Conservation (phyloP, 1,284 basidiomycete genomes). For the Cutaneotrichosporon sp. region DNA sequence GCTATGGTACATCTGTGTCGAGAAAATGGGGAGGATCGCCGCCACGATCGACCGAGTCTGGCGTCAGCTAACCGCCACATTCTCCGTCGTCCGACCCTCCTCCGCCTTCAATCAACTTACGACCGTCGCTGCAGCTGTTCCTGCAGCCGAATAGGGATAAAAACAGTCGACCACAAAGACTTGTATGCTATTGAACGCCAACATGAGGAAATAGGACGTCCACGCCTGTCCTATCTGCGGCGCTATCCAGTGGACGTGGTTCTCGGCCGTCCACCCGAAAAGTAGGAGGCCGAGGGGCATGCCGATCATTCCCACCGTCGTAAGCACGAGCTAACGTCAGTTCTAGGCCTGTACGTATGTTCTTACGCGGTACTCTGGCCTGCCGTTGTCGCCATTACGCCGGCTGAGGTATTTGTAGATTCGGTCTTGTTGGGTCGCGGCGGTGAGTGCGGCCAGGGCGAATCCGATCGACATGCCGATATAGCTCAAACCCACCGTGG, state of each 20-base stretch:
- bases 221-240: slow-evolving; percentile 41
- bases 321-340: slow-evolving; percentile 40
- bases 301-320: slow-evolving; percentile 50
- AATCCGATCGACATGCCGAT: slow-evolving; percentile 49
- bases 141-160: slow-evolving; percentile 51
- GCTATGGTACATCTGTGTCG: slow-evolving; percentile 46
- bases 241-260: slow-evolving; percentile 45
- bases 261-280: slow-evolving; percentile 47
- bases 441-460: slow-evolving; percentile 40
- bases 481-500: slow-evolving; percentile 46
- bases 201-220: slow-evolving; percentile 41
- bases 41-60: slow-evolving; percentile 44
- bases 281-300: slow-evolving; percentile 49
- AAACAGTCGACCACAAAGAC: slow-evolving; percentile 50
- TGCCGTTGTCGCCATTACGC: slow-evolving; percentile 34
- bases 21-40: slow-evolving; percentile 49
- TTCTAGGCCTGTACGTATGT: neutral
- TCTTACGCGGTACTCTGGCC: slow-evolving; percentile 46
- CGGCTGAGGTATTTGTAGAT: slow-evolving; percentile 46
- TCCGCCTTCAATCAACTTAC: slow-evolving; percentile 20
- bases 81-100: no score
- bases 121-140: slow-evolving; percentile 45
- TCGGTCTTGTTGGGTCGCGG: slow-evolving; percentile 45
- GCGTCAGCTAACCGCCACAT: neutral
- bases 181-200: slow-evolving; percentile 49